A percentile compares a stretch with the other conserved stretches of the same genome.
Evolutionary conservation across 2,329 filamentous ascomycete genomes (phyloP).

Genomic region (Cladosporium halotolerans): DNA sequence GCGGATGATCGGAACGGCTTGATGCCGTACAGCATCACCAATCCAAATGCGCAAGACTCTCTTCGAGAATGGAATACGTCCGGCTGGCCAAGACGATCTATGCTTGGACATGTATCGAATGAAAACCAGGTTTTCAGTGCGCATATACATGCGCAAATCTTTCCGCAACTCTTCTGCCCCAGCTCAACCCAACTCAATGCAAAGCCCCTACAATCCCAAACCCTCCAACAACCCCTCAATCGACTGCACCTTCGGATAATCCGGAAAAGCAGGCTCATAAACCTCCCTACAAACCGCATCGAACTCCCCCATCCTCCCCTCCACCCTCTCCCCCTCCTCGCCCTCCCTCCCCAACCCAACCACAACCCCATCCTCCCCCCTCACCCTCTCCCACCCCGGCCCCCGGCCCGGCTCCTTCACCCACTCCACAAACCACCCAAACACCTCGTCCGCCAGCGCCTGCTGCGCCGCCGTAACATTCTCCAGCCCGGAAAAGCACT

Average conservation of each 20-base stretch:
- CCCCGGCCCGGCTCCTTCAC: constrained; percentile 19
- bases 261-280: neutral
- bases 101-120: no score
- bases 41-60: no score
- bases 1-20: no score
- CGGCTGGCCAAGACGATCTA: no score
- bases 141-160: no score
- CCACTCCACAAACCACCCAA: constrained; percentile 17
- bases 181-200: neutral
- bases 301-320: neutral
- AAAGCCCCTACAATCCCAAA: neutral
- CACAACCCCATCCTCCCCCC: constrained; percentile 1
- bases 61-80: no score
- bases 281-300: neutral
- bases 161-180: no score
- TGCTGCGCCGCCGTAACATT: constrained; percentile 17
- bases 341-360: neutral
- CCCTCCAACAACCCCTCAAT: neutral
- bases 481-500: constrained; percentile 2
- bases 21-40: no score
- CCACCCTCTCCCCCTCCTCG: neutral
- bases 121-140: no score
- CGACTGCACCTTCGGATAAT: constrained; percentile 5
- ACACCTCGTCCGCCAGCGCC: constrained; percentile 18
- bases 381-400: constrained; percentile 11